Base-by-base conservation (phyloP, 768 basidiomycete species). In the Naganishia antarctica region DNA sequence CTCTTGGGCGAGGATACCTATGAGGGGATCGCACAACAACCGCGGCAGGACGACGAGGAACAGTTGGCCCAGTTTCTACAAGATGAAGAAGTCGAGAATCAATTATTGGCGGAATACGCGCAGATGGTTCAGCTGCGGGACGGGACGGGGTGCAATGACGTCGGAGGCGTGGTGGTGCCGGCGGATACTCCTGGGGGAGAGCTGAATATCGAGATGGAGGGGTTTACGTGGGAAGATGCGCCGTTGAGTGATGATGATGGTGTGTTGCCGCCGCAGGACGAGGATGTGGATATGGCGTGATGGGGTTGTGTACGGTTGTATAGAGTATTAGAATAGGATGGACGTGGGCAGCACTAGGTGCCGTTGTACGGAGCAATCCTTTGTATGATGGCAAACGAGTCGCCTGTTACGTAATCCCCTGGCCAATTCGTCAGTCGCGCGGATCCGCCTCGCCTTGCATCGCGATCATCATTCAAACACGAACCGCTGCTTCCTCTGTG, bases 171-270 rank as follows among this genome's bases (percentile, higher is more conserved):
- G n/a, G 28, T 9, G 23, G 34, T 7, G 16, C 15, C 29, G 53
- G 48, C 15, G 43, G 31, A 64, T 57, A 57, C 53, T 16, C 53
- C 53, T 8, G 53, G 53, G 1, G 46, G 26, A 12, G 47, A 47
- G 23, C 26, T 41, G 40, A 34, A 43, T 26, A 31, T 51, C 4
- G 34, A 51, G 40, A 28, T 63, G 49, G 49, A 63, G 25, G 62
- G 62, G n/a, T 63, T 63, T 32, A 63, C 62, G 48, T 63, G 62
- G 62, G 62, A 63, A 28, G 62, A 63, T 63, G 34, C 32, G 34
- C 50, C 51, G 49, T 28, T 51, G 41, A 34, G 34, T 4, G 62
- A 63, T 40, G 62, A 63, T 1, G 62, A 57, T 12, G 59, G 40
- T n/a, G 46, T 61, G 5, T 32, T 8, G 40, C 23, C 26, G 34